phyloP scores from a whole-genome alignment of 1,284 basidiomycete species.

The Cryptococcus jaspeensis region DNA sequence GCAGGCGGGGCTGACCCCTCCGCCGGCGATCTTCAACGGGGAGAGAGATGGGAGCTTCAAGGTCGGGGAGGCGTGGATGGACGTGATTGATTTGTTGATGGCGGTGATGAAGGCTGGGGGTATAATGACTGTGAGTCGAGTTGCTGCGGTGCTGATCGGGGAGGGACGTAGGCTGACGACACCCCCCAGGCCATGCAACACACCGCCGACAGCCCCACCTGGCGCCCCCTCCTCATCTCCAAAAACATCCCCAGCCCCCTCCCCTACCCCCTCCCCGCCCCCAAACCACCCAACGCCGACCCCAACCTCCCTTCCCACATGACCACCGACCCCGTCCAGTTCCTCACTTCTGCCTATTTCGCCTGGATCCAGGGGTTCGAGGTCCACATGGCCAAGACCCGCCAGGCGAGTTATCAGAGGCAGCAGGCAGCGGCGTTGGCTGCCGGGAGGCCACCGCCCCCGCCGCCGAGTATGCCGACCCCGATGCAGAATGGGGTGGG shows the following conservation, averaged over 20 bases:
- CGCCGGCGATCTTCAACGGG: constrained; percentile 39
- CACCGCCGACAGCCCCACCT: constrained; percentile 28
- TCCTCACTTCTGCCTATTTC: constrained; percentile 34
- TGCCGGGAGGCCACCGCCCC: constrained; percentile 14
- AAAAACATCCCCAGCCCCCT: constrained; percentile 35
- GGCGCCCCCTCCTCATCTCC: constrained; percentile 22
- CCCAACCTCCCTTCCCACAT: constrained; percentile 17
- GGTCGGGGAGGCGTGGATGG: constrained; percentile 38
- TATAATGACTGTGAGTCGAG: constrained; percentile 20
- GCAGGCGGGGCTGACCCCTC: constrained; percentile 23
- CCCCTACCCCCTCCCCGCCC: constrained; percentile 29
- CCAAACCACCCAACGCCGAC: constrained; percentile 21
- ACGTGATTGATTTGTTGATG: constrained; percentile 41
- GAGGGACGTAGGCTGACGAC: neutral
- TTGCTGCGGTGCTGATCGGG: neutral
- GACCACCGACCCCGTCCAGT: constrained; percentile 37
- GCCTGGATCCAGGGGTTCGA: constrained; percentile 44
- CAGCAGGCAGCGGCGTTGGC: constrained; percentile 8
- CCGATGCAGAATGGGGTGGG: too few species aligned
- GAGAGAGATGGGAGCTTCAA: constrained; percentile 36
- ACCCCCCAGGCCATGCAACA: constrained; percentile 17
- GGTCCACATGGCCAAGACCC: constrained; percentile 30
- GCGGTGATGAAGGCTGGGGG: constrained; percentile 34
- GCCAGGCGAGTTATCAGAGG: constrained; percentile 11
- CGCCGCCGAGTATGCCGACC: neutral